phyloP scores from a whole-genome alignment of 2,329 filamentous ascomycete species.

The Trichoderma atrobrunneum region DNA sequence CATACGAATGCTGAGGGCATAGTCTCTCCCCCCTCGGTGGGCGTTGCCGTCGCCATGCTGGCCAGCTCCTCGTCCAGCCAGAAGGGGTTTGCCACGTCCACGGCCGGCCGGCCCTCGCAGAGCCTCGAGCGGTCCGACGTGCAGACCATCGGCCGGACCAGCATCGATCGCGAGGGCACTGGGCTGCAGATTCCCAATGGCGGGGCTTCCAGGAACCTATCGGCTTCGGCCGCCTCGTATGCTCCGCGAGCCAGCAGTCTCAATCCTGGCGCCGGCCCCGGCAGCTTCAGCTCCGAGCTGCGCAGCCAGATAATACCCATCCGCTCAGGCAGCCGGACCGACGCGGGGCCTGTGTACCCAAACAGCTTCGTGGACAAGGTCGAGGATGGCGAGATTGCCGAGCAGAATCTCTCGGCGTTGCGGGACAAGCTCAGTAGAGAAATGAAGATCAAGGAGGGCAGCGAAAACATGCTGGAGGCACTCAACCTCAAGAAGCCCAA shows the following conservation, averaged over 20 bases:
- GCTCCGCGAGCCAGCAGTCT: conserved; percentile 67
- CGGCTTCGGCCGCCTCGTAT: conserved; percentile 58
- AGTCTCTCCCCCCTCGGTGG: conserved; percentile 35
- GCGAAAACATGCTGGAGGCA: conserved; percentile 95
- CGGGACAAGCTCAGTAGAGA: conserved; percentile 89
- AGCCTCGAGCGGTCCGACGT: conserved; percentile 33
- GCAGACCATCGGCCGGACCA: conserved; percentile 38
- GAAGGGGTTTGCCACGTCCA: conserved; percentile 32
- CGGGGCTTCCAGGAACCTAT: conserved; percentile 44
- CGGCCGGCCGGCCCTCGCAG: conserved; percentile 38
- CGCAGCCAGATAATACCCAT: conserved; percentile 61
- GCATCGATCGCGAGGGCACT: conserved; percentile 54
- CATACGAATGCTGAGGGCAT: conserved; percentile 40
- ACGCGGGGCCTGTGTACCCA: conserved; percentile 37
- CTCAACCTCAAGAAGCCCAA: conserved; percentile 93
- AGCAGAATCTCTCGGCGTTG: conserved; percentile 71
- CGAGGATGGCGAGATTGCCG: conserved; percentile 65
- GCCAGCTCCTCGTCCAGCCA: conserved; percentile 34
- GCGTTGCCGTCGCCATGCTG: conserved; percentile 34
- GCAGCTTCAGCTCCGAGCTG: conserved; percentile 87
- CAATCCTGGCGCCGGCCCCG: conserved; percentile 67
- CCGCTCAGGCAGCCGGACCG: conserved; percentile 37
- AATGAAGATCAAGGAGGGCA: conserved; percentile 95
- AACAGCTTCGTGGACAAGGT: conserved; percentile 51
- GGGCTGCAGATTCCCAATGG: conserved; percentile 51